These are phyloP conservation scores for Euphorbia celastroides DNA, from an alignment of 441 rosid genomes.

Conservation along the genomic window DNA sequence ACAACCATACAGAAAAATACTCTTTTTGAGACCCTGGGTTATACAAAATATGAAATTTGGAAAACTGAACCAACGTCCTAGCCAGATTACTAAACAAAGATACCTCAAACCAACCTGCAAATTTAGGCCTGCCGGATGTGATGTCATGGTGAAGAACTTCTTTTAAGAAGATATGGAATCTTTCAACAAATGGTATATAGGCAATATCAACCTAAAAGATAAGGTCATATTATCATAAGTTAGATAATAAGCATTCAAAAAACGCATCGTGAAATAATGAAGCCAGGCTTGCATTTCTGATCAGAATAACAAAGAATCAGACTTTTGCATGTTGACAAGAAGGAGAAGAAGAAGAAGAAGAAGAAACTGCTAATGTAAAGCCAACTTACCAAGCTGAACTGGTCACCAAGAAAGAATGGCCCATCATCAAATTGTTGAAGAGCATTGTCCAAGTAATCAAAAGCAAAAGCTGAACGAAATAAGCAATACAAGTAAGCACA, in stretches of 20 bases:
- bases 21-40: no score
- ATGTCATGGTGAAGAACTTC: conserved; percentile 51
- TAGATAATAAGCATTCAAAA: no score
- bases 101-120: conserved; percentile 79
- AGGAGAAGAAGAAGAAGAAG: background rate
- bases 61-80: no score
- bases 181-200: conserved; percentile 62
- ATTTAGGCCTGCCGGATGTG: conserved; percentile 67
- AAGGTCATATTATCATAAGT: background rate
- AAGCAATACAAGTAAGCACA: no score
- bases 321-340: background rate
- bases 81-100: no score
- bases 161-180: conserved; percentile 42
- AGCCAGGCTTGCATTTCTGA: no score
- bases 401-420: conserved; percentile 81
- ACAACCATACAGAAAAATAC: no score
- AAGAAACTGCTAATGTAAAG: background rate
- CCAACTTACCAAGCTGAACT: conserved; percentile 61
- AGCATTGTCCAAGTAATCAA: conserved; percentile 69
- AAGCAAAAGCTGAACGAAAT: conserved; percentile 46
- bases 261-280: no score
- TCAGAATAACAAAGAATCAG: background rate
- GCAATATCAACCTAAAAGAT: conserved; percentile 63
- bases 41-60: no score
- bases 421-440: conserved; percentile 68